These are phyloP conservation scores for Fomitopsis pulvina DNA, from an alignment of 768 basidiomycete genomes.

Conservation along the genomic window DNA sequence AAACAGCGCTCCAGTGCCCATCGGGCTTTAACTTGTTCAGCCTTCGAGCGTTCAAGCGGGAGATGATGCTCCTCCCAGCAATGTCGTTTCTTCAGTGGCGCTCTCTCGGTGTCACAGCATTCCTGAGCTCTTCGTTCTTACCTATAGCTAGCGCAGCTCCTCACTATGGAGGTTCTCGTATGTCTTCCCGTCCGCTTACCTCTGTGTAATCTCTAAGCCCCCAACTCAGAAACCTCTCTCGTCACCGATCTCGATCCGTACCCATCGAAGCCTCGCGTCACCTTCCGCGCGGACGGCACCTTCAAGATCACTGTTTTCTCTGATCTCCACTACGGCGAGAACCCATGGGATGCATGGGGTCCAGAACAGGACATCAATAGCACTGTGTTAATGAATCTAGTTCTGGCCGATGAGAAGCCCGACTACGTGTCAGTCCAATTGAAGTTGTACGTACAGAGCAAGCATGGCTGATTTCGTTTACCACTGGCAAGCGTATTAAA, in stretches of 20 bases:
- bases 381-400: conserved; percentile 45
- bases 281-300: conserved; percentile 50
- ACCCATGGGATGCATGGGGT: conserved; percentile 65
- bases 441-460: neutral
- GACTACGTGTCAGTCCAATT: conserved; percentile 61
- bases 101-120: no score
- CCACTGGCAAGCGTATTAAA: conserved; percentile 47
- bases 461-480: neutral
- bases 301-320: conserved; percentile 74
- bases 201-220: no score
- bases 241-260: conserved; percentile 32
- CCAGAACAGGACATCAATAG: conserved; percentile 63
- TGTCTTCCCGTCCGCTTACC: no score
- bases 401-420: conserved; percentile 53
- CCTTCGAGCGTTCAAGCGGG: no score
- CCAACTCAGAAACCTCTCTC: neutral
- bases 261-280: conserved; percentile 41
- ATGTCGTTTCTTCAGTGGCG: no score
- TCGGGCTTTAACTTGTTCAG: no score
- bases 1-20: no score
- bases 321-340: conserved; percentile 72
- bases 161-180: no score
- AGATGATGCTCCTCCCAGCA: no score
- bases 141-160: no score
- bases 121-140: no score